A percentile compares a stretch with the other conserved stretches of the same genome.
Conservation (phyloP, 2,329 filamentous ascomycete species). For the Gaeumannomyces tritici region DNA sequence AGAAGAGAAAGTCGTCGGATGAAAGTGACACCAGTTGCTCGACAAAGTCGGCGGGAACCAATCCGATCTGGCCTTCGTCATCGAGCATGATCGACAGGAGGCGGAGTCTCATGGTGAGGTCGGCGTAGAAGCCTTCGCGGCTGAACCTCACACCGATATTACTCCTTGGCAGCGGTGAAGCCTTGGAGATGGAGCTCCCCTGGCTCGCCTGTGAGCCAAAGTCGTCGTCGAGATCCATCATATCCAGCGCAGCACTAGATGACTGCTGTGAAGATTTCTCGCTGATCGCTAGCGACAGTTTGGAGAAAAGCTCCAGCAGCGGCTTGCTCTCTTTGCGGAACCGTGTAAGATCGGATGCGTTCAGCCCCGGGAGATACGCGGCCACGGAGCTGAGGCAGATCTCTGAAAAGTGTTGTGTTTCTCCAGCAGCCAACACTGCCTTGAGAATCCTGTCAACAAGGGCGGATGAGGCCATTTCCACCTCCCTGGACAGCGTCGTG, state of each 20-base stretch:
- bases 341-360: conserved; percentile 23
- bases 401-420: conserved; percentile 35
- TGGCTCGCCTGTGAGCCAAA: conserved; percentile 52
- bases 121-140: conserved; percentile 34
- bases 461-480: conserved; percentile 31
- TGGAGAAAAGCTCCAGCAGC: conserved; percentile 33
- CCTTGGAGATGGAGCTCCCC: conserved; percentile 24
- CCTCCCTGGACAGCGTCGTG: conserved; percentile 35
- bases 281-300: conserved; percentile 23
- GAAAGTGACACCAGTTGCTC: conserved; percentile 37
- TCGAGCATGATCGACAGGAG: conserved; percentile 33
- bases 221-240: conserved; percentile 59
- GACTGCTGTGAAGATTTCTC: conserved; percentile 22
- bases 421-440: conserved; percentile 30
- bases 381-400: conserved; percentile 34
- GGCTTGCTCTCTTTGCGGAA: conserved; percentile 27
- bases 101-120: conserved; percentile 34
- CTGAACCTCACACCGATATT: conserved; percentile 31
- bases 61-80: conserved; percentile 33
- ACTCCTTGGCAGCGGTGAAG: conserved; percentile 34
- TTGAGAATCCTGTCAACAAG: conserved; percentile 30
- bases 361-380: conserved; percentile 35
- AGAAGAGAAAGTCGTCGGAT: conserved; percentile 44
- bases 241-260: conserved; percentile 31
- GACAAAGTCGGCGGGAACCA: conserved; percentile 40